Evolutionary conservation across 2,329 filamentous ascomycete species (phyloP).

Genomic region (Penicillium hesseltinei): DNA sequence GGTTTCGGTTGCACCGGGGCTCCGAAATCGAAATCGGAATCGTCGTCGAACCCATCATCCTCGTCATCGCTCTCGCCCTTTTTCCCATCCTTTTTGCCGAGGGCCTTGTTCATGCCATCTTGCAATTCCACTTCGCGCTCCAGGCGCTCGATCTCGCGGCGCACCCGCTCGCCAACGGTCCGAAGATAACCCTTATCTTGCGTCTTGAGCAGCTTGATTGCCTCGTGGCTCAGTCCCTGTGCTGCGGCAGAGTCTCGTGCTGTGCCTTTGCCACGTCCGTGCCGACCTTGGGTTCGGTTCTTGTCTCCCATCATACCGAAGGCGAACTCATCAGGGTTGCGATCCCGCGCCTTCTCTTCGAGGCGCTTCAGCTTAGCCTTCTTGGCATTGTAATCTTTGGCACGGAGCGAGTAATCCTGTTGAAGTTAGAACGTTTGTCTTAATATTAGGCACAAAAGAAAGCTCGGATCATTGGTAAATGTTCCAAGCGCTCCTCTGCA

Average conservation of each 20-base stretch:
- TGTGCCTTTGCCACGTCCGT: conserved; percentile 35
- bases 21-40: conserved; percentile 24
- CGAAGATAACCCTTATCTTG: conserved; percentile 63
- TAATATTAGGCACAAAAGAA: background rate
- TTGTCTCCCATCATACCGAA: conserved; percentile 61
- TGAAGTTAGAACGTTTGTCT: background rate
- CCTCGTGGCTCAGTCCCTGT: conserved; percentile 53
- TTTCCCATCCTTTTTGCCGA: conserved; percentile 24
- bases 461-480: background rate
- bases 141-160: conserved; percentile 53
- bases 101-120: conserved; percentile 36
- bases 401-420: conserved; percentile 64
- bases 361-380: conserved; percentile 59
- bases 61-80: conserved; percentile 24
- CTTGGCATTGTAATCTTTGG: conserved; percentile 63
- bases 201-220: conserved; percentile 63
- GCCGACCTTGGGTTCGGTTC: conserved; percentile 43
- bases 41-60: conserved; percentile 24
- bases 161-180: conserved; percentile 56
- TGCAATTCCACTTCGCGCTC: conserved; percentile 46
- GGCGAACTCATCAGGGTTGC: conserved; percentile 66
- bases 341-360: conserved; percentile 58
- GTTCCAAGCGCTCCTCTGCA: background rate
- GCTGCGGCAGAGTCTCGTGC: conserved; percentile 41
- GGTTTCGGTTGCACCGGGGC: conserved; percentile 24